Evolutionary conservation across 805 yeast genomes (phyloP).

Genomic region (Ogataea kodamae): DNA sequence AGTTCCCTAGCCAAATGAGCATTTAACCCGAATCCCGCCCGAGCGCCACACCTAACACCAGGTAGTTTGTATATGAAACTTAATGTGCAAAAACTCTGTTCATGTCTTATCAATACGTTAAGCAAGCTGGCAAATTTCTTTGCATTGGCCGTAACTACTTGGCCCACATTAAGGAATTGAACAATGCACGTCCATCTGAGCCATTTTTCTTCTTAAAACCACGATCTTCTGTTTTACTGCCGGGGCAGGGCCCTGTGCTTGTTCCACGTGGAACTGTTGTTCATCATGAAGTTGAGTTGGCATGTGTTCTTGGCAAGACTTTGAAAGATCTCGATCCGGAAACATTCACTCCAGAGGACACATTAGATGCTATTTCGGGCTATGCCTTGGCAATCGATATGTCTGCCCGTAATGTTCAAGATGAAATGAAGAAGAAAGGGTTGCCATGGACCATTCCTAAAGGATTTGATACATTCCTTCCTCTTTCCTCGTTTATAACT

Average conservation of each 20-base stretch:
- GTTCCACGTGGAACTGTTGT: constrained; percentile 77
- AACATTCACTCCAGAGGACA: constrained; percentile 58
- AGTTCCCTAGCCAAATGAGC: constrained; percentile 1
- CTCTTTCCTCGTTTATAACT: constrained; percentile 73
- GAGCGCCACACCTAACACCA: constrained; percentile 1
- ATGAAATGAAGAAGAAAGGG: constrained; percentile 89
- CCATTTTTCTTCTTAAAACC: constrained; percentile 96
- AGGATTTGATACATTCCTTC: constrained; percentile 95
- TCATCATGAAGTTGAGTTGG: constrained; percentile 94
- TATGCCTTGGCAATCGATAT: constrained; percentile 88
- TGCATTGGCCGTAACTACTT: constrained; percentile 97
- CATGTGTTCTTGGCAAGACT: constrained; percentile 63
- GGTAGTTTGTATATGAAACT: no score
- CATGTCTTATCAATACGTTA: constrained; percentile 52
- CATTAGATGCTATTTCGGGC: constrained; percentile 76
- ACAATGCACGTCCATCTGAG: constrained; percentile 73
- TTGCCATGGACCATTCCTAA: constrained; percentile 96
- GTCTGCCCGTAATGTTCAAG: constrained; percentile 95
- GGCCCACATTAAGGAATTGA: constrained; percentile 90
- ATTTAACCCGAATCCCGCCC: constrained; percentile 5
- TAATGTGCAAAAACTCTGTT: neutral
- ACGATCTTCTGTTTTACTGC: constrained; percentile 66
- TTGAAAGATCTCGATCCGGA: constrained; percentile 58
- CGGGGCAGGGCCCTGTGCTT: constrained; percentile 69
- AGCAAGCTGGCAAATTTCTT: constrained; percentile 69